Evolutionary conservation across 192 early-diverging fungal genomes (phyloP).

Genomic region (Coemansia sp.): DNA sequence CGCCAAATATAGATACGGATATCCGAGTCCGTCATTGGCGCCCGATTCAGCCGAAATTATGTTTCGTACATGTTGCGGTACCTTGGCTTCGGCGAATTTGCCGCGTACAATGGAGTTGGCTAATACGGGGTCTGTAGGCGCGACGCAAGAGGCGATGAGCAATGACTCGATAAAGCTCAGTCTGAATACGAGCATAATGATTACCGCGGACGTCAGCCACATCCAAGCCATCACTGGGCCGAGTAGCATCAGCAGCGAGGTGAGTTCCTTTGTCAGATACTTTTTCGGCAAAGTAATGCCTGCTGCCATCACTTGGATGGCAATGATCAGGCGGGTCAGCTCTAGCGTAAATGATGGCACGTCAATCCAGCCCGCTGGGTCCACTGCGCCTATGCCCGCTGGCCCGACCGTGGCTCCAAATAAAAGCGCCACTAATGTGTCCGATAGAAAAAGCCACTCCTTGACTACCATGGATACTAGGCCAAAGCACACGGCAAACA

Average conservation of each 20-base stretch:
- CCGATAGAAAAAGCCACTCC: constrained; percentile 69
- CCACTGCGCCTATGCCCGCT: constrained; percentile 64
- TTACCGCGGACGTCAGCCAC: constrained; percentile 72
- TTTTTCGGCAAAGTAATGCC: constrained; percentile 80
- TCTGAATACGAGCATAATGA: constrained; percentile 64
- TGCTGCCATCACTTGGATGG: constrained; percentile 81
- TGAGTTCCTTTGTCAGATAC: constrained; percentile 68
- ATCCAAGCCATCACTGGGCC: constrained; percentile 79
- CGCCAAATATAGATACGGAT: constrained; percentile 76
- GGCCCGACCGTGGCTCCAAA: constrained; percentile 82
- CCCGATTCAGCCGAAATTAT: constrained; percentile 77
- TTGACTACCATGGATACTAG: constrained; percentile 69
- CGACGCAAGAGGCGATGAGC: constrained; percentile 77
- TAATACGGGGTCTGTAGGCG: constrained; percentile 91
- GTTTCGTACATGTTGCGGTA: constrained; percentile 73
- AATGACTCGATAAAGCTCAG: constrained; percentile 67
- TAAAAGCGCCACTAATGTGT: constrained; percentile 76
- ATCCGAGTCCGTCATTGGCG: constrained; percentile 83
- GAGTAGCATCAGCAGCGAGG: constrained; percentile 69
- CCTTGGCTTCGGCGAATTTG: constrained; percentile 85
- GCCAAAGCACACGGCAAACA: constrained; percentile 69
- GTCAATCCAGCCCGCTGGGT: constrained; percentile 62
- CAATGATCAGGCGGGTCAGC: constrained; percentile 76
- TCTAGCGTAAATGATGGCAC: constrained; percentile 61
- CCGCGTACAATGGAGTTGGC: constrained; percentile 92